Base-by-base conservation (phyloP, 345 rosid species). In the Carallia brachiata region DNA sequence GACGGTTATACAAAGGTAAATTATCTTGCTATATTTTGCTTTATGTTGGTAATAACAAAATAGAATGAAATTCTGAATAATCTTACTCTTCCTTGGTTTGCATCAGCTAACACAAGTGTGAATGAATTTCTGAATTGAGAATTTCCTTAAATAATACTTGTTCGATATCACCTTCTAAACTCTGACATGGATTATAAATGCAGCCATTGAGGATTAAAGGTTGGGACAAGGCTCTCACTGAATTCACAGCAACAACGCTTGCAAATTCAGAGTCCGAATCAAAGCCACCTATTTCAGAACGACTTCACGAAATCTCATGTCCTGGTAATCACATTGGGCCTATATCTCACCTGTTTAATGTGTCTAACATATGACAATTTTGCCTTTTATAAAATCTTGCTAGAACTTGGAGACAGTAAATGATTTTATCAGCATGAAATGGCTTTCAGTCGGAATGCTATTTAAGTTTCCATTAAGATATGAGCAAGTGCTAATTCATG, bases 1-100 rank as follows among this genome's bases (percentile, higher is more conserved):
- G 65, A 83, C 32, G 98, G 97, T 60, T 94, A 91, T 71, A 91
- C 93, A 23, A 94, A 88, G 97, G 98, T 89, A 71, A 71, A 27
- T 9, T 61, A 32, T 40, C 44, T 54, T 39, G 18, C 12, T 67
- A n/a, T 63, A 36, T 67, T 37, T 62, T 47, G 27, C 18, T 48
- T 54, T 3, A 19, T 66, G 31, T 54, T 53, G 3, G 47, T 67
- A 50, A 54, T 18, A 17, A 63, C 36, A 72, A 31, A 30, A 58
- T 28, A 65, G 52, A 31, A 71, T 32, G 9, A 31, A 10, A 30
- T 48, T 18, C 44, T 30, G 36, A 37, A 62, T 34, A 50, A 58
- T 64, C 17, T 44, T 9, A 1, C 17, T 44, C 17, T 12, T 44
- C 17, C 50, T 44, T 44, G 50, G 10, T 44, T 44, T 44, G 50